Base-by-base conservation (phyloP, 2,329 filamentous ascomycete genomes). In the Fusarium albosuccineum region DNA sequence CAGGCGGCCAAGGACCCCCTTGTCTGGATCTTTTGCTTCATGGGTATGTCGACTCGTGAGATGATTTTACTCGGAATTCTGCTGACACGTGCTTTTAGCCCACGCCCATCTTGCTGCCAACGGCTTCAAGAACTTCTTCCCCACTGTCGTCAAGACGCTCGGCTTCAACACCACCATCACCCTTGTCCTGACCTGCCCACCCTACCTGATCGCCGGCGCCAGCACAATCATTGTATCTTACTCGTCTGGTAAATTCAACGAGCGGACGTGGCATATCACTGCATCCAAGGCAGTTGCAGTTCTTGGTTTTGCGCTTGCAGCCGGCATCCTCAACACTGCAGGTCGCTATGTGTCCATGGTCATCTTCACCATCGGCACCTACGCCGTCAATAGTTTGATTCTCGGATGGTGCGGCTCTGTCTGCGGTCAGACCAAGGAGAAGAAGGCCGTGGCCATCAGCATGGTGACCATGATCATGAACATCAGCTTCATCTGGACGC, bases 21-120 rank as follows among this genome's bases (percentile, higher is more conserved):
- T 50, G 78, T 83, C 3, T 86, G 82, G 79, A 73, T 86, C 14
- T 82, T 86, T 56, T 81, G 80, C 7, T 75, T 84, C 34, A 85
- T 85, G 81, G 81, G 54, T 57, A 16, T 16, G 54, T 50, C 29
- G 14, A 8, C 30, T 17, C 26, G n/a, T 13, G 26, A 7, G 9
- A 37, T 30, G 13, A 14, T 16, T 16, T n/a, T n/a, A 14, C 16
- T 13, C 13, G n/a, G 26, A 9, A 26, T 27, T 3, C 17, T 11
- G 8, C 42, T 56, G 27, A 56, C 52, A 30, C 3, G 3, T 27
- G n/a, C n/a, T 37, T 8, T 14, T 40, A 40, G 60, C 83, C 60
- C 85, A 85, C 70, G 79, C 84, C 60, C 83, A 85, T 62, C 70
- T 85, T 42, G 82, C 82, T 4, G 82, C 83, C 16, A 83, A 83